phyloP scores from a whole-genome alignment of 2,329 filamentous ascomycete genomes.

The Geosmithia flava region DNA sequence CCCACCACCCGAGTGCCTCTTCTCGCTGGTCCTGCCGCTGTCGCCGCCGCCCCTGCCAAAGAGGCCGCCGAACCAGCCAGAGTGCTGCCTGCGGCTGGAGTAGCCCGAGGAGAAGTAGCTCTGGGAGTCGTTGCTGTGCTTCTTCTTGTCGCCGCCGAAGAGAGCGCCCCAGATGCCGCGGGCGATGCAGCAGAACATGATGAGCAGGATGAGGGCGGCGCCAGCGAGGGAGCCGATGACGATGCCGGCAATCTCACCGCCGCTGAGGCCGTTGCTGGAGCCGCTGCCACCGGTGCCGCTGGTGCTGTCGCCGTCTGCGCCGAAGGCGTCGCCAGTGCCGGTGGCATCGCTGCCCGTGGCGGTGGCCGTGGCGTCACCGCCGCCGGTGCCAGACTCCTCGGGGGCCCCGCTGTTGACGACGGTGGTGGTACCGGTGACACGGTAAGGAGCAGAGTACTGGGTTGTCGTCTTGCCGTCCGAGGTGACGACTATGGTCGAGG shows the following conservation, averaged over 20 bases:
- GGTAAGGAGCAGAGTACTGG: conserved; percentile 36
- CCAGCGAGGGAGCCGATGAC: conserved; percentile 63
- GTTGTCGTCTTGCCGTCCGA: conserved; percentile 37
- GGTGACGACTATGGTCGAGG: conserved; percentile 29
- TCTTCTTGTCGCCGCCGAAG: conserved; percentile 48
- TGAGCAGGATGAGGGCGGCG: conserved; percentile 50
- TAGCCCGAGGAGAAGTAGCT: conserved; percentile 49
- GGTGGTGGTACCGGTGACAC: conserved; percentile 43
- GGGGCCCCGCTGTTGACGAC: conserved; percentile 36
- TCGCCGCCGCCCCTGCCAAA: conserved; percentile 16
- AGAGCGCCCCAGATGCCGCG: conserved; percentile 50
- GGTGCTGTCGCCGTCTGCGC: conserved; percentile 16
- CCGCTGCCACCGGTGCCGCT: conserved; percentile 21
- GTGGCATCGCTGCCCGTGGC: conserved; percentile 30
- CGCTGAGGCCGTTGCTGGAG: conserved; percentile 39
- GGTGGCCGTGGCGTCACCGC: conserved; percentile 35
- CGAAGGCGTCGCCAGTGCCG: not conserved
- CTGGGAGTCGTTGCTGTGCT: conserved; percentile 42
- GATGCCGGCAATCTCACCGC: conserved; percentile 68
- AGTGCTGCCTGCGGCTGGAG: conserved; percentile 30
- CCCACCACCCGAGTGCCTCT: conserved; percentile 37
- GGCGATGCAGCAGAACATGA: conserved; percentile 65
- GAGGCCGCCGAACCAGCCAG: conserved; percentile 43
- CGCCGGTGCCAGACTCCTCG: conserved; percentile 30
- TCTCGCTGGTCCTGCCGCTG: conserved; percentile 12